Base-by-base conservation (phyloP, 2,329 filamentous ascomycete genomes). In the Fusarium scirpi region DNA sequence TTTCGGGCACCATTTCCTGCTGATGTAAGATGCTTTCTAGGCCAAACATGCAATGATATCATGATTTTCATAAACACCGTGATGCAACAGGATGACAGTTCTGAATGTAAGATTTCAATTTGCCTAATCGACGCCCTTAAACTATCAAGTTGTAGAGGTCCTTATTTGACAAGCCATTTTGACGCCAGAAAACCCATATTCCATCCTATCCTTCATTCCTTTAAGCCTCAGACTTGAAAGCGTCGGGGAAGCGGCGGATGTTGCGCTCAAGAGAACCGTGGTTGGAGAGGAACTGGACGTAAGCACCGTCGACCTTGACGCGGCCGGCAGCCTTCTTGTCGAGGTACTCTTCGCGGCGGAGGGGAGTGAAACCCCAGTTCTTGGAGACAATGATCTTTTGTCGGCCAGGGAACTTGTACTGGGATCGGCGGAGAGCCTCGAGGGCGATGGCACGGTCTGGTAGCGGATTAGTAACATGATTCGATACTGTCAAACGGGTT, bases 341-440 rank as follows among this genome's bases (percentile, higher is more conserved):
- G 82, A 97, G 88, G 88, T 98, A 99, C 85, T 99, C 96, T 78
- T 98, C 96, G 79, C 96, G 94, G 81, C 94, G 92, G 80, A 99
- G 93, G 82, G 94, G 94, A 72, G 96, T 99, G 93, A 99, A 99
- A 78, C 96, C 96, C 96, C 96, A 99, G 91, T 99, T 99, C 94
- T 98, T 99, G 89, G 93, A 97, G 87, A 98, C 92, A 81, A 99
- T 98, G 88, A 99, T 98, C 94, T 99, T 99, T 91, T 99, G 96
- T 87, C 96, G 95, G 85, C 96, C 96, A 77, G 96, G 96, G 93
- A 99, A 99, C 92, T 98, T 99, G 94, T 98, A 98, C 92, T 98
- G 96, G 76, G 94, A 97, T 85, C 96, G 94, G 84, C 97, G 95
- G 84, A 99, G 93, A 82, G 96, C 96, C 92, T 99, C 96, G 81